Base-by-base conservation (phyloP, 148 eudicot genomes). In the Persicaria maculosa region DNA sequence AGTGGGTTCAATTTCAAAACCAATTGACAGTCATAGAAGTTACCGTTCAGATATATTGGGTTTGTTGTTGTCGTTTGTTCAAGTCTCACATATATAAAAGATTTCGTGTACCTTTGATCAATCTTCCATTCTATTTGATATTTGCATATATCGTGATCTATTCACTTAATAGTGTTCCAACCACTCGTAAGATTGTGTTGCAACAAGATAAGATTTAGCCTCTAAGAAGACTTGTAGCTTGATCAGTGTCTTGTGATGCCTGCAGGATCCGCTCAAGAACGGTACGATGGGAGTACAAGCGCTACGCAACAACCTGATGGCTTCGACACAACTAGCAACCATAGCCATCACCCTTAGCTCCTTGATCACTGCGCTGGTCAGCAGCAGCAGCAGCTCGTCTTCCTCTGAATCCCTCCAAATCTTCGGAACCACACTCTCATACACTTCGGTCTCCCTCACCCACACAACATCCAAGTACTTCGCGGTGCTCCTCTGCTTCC, bases 181-280 rank as follows among this genome's bases (percentile, higher is more conserved):
- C 36, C 36, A 31, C 36, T 31, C 36, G 12, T n/a, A 15, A 7
- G 9, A n/a, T 62, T 5, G 19, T n/a, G 19, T 7, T 59, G 22
- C 67, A 4, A 17, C 36, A 3, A 20, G 19, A 7, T 12, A n/a
- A 17, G 12, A 20, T 22, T 59, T n/a, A 59, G 36, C 17, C 10
- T 61, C 62, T 57, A 10, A 19, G 19, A 57, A 57, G 22, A 55
- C 25, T 22, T 8, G 15, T 8, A 61, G 43, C 4, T 12, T 61
- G 67, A 61, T 20, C 10, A 61, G 20, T 61, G 43, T 47, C 14
- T 19, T 45, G 17, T 55, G 54, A 17, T 52, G 50, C 11, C 80
- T 20, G 22, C 22, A 88, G 91, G 91, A 88, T 72, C 89, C 91
- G 5, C 73, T 90, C 0, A 93, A 93, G 82, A 87, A 93, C 70